Evolutionary conservation across 1,284 basidiomycete genomes (phyloP), one percentile per base, ranked within the genome.

Genomic region (Meira miltonrushii): DNA sequence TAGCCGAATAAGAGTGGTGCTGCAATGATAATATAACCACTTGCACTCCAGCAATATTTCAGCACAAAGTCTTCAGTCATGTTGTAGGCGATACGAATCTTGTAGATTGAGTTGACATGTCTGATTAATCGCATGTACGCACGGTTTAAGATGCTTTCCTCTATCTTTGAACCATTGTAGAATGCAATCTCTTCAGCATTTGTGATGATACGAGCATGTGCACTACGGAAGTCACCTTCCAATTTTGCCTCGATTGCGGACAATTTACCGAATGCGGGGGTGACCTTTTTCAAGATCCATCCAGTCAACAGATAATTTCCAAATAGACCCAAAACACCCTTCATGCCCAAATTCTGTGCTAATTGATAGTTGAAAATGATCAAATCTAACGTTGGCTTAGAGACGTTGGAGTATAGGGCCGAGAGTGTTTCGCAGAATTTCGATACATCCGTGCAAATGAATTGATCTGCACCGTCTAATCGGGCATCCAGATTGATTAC

Each of bases 141-240:
- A 13, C 83, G 81, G 61, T 85, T 86, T 33, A 97, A 81, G 55
- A 97, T 94, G 63, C 87, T 86, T 60, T 85, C 85, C 78, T 98
- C 93, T 40, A 89, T 83, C 2, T 82, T 79, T 0, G 92, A 92
- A 0, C 93, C 93, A 63, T 92, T 87, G 79, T 98, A 98, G 77
- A 98, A 97, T 0, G 49, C 92, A 48, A 98, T 85, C 79, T 98
- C 93, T 77, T 98, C 93, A 13, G 88, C 86, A 72, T 96, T 93
- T 62, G 92, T 83, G 2, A 90, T 92, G 4, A 96, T 84, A 23
- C 93, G 80, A 0, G 88, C 87, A 77, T 97, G 88, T 0, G 92
- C 93, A 0, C 87, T 85, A 38, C 93, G 83, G 75, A 95, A 97
- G 70, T 96, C 92, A 13, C 94, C 94, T 74, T 85, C 84, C 8